Conservation (phyloP, 1,284 basidiomycete species). For the Papiliotrema nemorosa region DNA sequence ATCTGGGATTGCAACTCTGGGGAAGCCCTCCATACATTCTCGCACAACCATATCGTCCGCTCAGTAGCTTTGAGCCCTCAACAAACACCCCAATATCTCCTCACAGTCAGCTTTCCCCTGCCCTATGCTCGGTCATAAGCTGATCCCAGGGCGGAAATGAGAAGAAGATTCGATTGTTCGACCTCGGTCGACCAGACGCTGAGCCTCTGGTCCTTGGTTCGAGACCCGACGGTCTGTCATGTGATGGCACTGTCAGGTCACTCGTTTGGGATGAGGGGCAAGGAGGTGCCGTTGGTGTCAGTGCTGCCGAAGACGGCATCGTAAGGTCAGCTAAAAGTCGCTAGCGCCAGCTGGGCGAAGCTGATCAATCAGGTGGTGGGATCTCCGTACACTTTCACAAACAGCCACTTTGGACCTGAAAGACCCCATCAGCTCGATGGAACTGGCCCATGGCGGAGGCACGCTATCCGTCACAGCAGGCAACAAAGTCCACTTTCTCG, state of each 20-base stretch:
- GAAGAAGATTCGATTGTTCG: conserved; percentile 94
- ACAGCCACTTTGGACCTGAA: conserved; percentile 70
- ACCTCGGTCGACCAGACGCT: conserved; percentile 74
- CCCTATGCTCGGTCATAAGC: neutral
- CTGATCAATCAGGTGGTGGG: conserved; percentile 80
- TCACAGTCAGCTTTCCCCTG: conserved; percentile 36
- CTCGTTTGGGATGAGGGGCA: conserved; percentile 78
- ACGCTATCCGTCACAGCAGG: conserved; percentile 87
- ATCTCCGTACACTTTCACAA: conserved; percentile 71
- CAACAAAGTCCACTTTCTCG: conserved; percentile 78
- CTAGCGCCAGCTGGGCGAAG: no score
- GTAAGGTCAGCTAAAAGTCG: conserved; percentile 63
- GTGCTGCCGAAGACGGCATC: conserved; percentile 84
- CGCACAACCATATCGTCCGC: conserved; percentile 97
- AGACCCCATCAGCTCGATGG: conserved; percentile 87
- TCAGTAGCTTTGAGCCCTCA: conserved; percentile 70
- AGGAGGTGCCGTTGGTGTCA: conserved; percentile 72
- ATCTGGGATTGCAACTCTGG: conserved; percentile 97
- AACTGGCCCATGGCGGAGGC: conserved; percentile 76
- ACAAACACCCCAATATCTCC: conserved; percentile 45
- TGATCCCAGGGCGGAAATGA: conserved; percentile 79
- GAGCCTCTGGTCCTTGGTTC: conserved; percentile 75
- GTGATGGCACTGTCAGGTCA: conserved; percentile 86
- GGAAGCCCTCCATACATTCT: conserved; percentile 80
- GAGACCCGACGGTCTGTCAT: conserved; percentile 55